phyloP scores from a whole-genome alignment of 2,329 filamentous ascomycete species.

The Nakataea oryzae region DNA sequence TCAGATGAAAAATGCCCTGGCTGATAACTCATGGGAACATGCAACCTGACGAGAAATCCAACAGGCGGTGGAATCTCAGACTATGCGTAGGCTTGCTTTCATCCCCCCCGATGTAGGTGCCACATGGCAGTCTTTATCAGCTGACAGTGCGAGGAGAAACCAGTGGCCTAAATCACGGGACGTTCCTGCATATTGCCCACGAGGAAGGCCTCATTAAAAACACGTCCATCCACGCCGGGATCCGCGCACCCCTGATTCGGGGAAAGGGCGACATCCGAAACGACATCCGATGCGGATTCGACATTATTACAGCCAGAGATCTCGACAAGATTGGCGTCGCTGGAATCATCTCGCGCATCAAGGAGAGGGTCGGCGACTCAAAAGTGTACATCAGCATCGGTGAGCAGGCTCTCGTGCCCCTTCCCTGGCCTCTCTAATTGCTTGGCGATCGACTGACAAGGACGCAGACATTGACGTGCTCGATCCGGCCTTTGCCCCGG shows the following conservation, averaged over 20 bases:
- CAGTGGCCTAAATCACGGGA: constrained; percentile 49
- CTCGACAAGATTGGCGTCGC: constrained; percentile 59
- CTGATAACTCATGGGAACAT: constrained; percentile 1
- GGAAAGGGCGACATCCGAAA: constrained; percentile 41
- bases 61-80: constrained; percentile 45
- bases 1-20: not conserved
- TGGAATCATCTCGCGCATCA: constrained; percentile 54
- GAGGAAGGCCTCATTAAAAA: constrained; percentile 50
- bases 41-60: not conserved
- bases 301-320: constrained; percentile 48
- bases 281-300: constrained; percentile 48
- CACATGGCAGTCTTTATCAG: not conserved
- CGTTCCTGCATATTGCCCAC: constrained; percentile 51
- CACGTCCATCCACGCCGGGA: constrained; percentile 50
- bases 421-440: not conserved
- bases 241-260: constrained; percentile 40
- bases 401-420: not conserved
- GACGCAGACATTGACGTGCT: constrained; percentile 63
- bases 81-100: constrained; percentile 35
- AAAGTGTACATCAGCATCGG: constrained; percentile 57
- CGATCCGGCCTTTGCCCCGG: constrained; percentile 60
- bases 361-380: constrained; percentile 38
- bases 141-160: not conserved
- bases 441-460: not conserved
- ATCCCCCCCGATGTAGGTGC: not conserved